These are phyloP conservation scores for Physcomitrellopsis africana DNA, from an alignment of 225 moss, liverwort and hornwort genomes.

Conservation along the genomic window DNA sequence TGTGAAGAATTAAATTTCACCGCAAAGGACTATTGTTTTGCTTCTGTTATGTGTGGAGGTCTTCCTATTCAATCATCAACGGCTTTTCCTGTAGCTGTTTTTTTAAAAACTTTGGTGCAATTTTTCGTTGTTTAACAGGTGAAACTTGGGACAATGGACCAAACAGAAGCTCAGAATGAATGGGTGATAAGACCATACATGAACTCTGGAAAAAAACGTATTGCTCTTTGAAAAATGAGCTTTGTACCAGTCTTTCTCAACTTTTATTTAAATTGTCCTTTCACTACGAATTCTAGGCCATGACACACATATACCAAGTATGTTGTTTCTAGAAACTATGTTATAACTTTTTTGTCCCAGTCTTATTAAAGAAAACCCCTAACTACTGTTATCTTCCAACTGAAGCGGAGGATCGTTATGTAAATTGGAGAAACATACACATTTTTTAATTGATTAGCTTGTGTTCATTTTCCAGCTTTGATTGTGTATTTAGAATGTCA, in stretches of 20 bases:
- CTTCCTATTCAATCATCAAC: conserved; percentile 6
- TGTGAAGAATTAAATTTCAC: not conserved
- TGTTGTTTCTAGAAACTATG: no score
- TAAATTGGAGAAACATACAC: no score
- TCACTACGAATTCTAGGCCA: not conserved
- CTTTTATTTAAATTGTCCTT: not conserved
- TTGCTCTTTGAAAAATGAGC: conserved; percentile 56
- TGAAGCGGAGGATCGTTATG: no score
- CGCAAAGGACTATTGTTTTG: conserved; percentile 7
- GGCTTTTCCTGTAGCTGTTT: not conserved
- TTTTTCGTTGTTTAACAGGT: conserved; percentile 52
- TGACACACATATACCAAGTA: not conserved
- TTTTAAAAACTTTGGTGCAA: not conserved
- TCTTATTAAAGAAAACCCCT: no score
- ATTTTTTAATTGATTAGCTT: no score
- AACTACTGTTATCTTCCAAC: no score
- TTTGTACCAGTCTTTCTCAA: not conserved
- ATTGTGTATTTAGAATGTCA: no score
- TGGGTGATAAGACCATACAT: conserved; percentile 97
- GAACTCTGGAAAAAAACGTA: conserved; percentile 78
- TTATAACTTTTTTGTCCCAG: no score
- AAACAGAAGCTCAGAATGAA: conserved; percentile 91
- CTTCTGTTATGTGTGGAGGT: conserved; percentile 8
- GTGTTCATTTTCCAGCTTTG: no score
- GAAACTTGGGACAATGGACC: conserved; percentile 94